phyloP scores from a whole-genome alignment of 2,329 filamentous ascomycete species.

The Pestalotiopsis sp. region DNA sequence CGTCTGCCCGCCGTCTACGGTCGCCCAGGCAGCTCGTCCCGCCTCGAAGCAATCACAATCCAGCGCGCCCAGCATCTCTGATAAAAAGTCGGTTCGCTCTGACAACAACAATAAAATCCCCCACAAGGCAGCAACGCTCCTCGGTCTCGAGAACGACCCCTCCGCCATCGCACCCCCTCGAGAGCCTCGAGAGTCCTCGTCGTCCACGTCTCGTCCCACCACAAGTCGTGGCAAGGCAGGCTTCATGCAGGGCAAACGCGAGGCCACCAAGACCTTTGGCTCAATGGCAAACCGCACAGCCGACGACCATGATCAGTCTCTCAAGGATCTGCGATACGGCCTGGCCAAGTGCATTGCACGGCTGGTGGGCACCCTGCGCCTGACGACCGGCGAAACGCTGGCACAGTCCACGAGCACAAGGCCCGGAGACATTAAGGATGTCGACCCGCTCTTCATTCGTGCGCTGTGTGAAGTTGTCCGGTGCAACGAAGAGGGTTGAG shows the following conservation, averaged over 20 bases:
- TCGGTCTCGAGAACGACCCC: slow-evolving; percentile 44
- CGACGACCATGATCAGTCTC: slow-evolving; percentile 33
- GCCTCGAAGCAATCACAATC: slow-evolving; percentile 28
- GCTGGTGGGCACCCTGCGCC: slow-evolving; percentile 51
- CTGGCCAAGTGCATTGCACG: slow-evolving; percentile 53
- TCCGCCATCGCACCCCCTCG: slow-evolving; percentile 16
- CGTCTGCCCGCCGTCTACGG: slow-evolving; percentile 32
- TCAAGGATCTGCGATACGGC: slow-evolving; percentile 50
- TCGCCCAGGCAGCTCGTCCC: slow-evolving; percentile 15
- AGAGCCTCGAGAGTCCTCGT: slow-evolving; percentile 11
- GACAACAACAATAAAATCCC: slow-evolving; percentile 28
- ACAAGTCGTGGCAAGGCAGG: slow-evolving; percentile 23
- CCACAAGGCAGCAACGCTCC: slow-evolving; percentile 51
- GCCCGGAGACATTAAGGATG: slow-evolving; percentile 19
- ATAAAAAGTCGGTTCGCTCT: slow-evolving; percentile 10
- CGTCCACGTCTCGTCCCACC: slow-evolving; percentile 17
- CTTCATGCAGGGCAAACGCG: slow-evolving; percentile 21
- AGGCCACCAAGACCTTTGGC: slow-evolving; percentile 15
- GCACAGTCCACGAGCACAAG: not conserved
- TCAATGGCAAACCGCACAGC: slow-evolving; percentile 14
- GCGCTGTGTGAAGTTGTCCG: slow-evolving; percentile 45
- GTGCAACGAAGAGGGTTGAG: slow-evolving; percentile 37
- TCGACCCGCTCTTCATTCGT: slow-evolving; percentile 41
- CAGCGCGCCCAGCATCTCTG: slow-evolving; percentile 14
- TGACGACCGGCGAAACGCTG: slow-evolving; percentile 6